Evolutionary conservation across 495 filamentous ascomycete genomes (phyloP), one percentile per base, ranked within the genome.

Genomic region (Penicillium coprophilum): DNA sequence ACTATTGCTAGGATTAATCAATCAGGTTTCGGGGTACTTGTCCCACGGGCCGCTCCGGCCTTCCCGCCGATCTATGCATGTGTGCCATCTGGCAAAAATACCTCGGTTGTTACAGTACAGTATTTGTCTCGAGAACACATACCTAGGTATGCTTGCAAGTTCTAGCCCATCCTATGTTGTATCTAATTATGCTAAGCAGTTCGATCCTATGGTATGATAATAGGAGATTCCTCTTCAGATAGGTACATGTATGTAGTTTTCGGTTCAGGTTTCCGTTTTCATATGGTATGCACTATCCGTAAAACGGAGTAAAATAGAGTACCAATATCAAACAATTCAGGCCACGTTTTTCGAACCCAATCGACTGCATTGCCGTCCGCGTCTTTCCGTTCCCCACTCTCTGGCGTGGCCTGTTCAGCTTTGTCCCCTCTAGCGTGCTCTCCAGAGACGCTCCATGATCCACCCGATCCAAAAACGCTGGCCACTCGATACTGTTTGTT

Each of bases 51-150:
- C 74, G 74, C 71, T 63, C 74, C 74, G 74, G 69, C 64, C 65
- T 67, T 76, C 71, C 72, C 72, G 72, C 71, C 70, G 73, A 77
- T 77, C 74, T 74, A 72, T 76, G 74, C 74, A 77, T 69, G 68
- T 72, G 64, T 69, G 52, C 58, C 62, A 66, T 64, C 58, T 61
- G 63, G 55, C 36, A 61, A 43, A 55, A 41, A 52, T 52, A 52
- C 50, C 46, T 38, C 19, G 31, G 46, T 3, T n/a, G n/a, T n/a
- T 31, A 47, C 27, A 30, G 45, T 47, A 47, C 45, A 19, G 28
- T 32, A 32, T 31, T 19, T 2, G 8, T 15, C 19, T 30, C 20
- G 44, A 30, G 24, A 11, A 9, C 6, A n/a, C 34, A 17, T 38
- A 17, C n/a, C n/a, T n/a, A n/a, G n/a, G n/a, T n/a, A n/a, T n/a